Conservation (phyloP, 2,329 filamentous ascomycete species). For the Trichocomaceae sp. region DNA sequence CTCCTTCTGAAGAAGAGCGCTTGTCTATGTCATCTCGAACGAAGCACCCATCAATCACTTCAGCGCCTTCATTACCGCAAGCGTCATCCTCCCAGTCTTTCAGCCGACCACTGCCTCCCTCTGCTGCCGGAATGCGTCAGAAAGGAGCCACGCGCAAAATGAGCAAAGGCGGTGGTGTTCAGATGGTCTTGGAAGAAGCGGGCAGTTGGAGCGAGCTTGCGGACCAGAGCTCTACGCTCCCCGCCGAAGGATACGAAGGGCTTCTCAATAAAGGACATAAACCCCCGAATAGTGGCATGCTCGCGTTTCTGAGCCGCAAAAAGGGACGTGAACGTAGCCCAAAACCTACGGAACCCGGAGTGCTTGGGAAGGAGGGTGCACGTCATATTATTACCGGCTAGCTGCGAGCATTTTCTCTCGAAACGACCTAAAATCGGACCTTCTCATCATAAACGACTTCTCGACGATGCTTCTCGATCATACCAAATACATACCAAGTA, state of each 20-base stretch:
- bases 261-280: constrained; percentile 41
- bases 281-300: constrained; percentile 61
- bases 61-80: constrained; percentile 21
- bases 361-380: constrained; percentile 90
- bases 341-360: constrained; percentile 87
- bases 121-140: constrained; percentile 38
- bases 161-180: constrained; percentile 75
- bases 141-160: constrained; percentile 62
- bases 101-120: constrained; percentile 32
- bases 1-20: constrained; percentile 17
- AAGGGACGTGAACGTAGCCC: constrained; percentile 86
- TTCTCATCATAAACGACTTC: background rate
- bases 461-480: background rate
- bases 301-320: constrained; percentile 83
- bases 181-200: constrained; percentile 82
- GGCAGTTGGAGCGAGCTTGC: constrained; percentile 89
- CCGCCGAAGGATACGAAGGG: constrained; percentile 53
- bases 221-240: constrained; percentile 70
- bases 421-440: background rate
- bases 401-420: background rate
- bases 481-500: background rate
- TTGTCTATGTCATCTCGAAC: constrained; percentile 19
- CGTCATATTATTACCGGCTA: constrained; percentile 62
- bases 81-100: constrained; percentile 27
- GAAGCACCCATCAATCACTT: constrained; percentile 13